Evolutionary conservation across 129 eudicot genomes (phyloP).

Genomic region (Helichrysum umbraculigerum): DNA sequence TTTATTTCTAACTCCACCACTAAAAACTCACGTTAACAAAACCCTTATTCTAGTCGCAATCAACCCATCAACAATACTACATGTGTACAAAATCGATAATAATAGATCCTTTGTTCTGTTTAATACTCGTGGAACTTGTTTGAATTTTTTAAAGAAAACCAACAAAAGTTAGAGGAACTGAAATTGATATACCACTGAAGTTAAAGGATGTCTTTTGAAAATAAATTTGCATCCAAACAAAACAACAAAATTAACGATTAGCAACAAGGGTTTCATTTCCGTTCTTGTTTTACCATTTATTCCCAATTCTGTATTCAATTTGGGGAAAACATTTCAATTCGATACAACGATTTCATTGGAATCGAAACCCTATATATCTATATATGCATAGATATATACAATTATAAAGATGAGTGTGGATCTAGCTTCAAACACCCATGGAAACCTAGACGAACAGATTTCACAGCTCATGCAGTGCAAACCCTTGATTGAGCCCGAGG

Average conservation of each 20-base stretch:
- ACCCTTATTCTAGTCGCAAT: no score
- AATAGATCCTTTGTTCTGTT: no score
- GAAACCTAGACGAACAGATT: slow-evolving; percentile 80
- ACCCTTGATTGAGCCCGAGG: slow-evolving; percentile 78
- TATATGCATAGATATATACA: slow-evolving; percentile 19
- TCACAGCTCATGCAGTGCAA: slow-evolving; percentile 94
- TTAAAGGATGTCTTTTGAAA: not conserved
- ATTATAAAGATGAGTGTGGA: slow-evolving; percentile 62
- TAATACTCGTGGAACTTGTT: no score
- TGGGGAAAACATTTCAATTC: slow-evolving; percentile 22
- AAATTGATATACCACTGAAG: not conserved
- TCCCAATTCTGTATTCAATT: slow-evolving; percentile 4
- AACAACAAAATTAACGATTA: slow-evolving; percentile 29
- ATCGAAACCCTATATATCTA: slow-evolving; percentile 24
- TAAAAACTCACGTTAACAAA: no score
- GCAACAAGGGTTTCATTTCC: slow-evolving; percentile 38
- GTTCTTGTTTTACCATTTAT: slow-evolving; percentile 3
- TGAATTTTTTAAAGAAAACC: not conserved
- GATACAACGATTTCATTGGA: slow-evolving; percentile 18
- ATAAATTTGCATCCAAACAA: slow-evolving; percentile 13
- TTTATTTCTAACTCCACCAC: no score
- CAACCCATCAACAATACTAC: no score
- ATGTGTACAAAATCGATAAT: no score
- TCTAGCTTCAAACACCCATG: slow-evolving; percentile 66
- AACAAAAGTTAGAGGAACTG: not conserved